Evolutionary conservation across 176 grass and related monocot species (phyloP), one percentile per base, ranked within the genome.

Genomic region (Leersia perrieri): DNA sequence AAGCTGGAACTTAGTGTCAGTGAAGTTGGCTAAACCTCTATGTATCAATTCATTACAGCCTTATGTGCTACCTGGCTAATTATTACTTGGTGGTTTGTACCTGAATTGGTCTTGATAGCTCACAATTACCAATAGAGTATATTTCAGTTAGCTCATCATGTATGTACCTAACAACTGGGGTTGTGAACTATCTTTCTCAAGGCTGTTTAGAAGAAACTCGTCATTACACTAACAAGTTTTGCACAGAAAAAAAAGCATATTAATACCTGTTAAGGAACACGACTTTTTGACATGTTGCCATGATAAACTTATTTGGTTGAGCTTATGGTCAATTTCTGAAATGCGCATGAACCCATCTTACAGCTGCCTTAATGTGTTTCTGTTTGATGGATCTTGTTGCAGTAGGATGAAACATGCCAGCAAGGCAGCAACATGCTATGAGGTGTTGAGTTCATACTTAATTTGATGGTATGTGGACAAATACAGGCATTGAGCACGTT

Each of bases 371-470:
- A 35, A 73, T 41, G 39, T 57, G 11, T 74, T 57, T 58, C 33
- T 22, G 57, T 77, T 63, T 77, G 45, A 51, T 51, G 45, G 45
- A 51, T 51, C 45, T 22, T 51, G 45, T 51, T 51, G 15, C 45
- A 66, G 57, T 31, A 27, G 12, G 68, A 35, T 33, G 60, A 80
- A 86, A 66, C 76, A 18, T 58, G 76, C 27, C 69, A 74, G 75
- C 12, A 27, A 51, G 45, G 45, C 16, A 51, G 45, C 45, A 16
- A 5, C 14, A 47, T 47, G 44, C 44, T 5, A 51, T 0, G 16
- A 51, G 45, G 16, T 51, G 16, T 20, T 51, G 45, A 51, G 45
- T 51, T 51, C 45, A 20, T 51, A 51, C 1, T 20, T 51, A 18
- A 51, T 51, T 2, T 58, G 32, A 51, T 51, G 16, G 2, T 44